Evolutionary conservation across 768 basidiomycete species (phyloP), one percentile per base, ranked within the genome.

Genomic region (Suillus tomentosus): DNA sequence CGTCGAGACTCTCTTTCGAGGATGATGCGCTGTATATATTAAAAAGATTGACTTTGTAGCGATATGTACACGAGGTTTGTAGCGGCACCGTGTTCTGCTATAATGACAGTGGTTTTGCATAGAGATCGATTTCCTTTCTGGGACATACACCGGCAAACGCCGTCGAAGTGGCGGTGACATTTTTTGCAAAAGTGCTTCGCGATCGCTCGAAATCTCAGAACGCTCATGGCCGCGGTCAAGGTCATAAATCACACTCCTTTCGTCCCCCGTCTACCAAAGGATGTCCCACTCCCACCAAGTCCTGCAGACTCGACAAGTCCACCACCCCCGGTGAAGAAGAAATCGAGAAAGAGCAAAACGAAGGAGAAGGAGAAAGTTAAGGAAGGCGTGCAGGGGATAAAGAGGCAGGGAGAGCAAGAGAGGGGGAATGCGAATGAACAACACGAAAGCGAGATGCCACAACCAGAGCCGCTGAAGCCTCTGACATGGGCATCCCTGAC

Each of bases 401-500:
- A 66, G 62, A 73, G 70, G 60, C 62, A 36, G 54, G 56, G 31
- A 55, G 56, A 13, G 22, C 34, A 57, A 53, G 14, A 57, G 37
- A 60, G 42, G n/a, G 60, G 10, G 59, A 65, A 48, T 55, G 51
- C 5, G 50, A 47, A 51, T 62, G 62, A 22, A 63, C 64, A 11
- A 72, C 70, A 64, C 67, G 45, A 68, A 54, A 54, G 11, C 34
- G 19, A 19, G 77, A 76, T 27, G 64, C 64, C 15, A 62, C 62
- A 62, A 39, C 37, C 61, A 56, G 63, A 70, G 69, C 45, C 57
- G 13, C 11, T 58, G 14, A 63, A 66, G 51, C 62, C 65, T 22
- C 90, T 89, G 90, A 77, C 84, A 61, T 94, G 92, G 92, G 80
- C 82, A 63, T 82, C 85, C 56, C 79, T 95, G 63, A 86, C 91